Evolutionary conservation across 768 basidiomycete genomes (phyloP).

Genomic region (Tricholoma sp.): DNA sequence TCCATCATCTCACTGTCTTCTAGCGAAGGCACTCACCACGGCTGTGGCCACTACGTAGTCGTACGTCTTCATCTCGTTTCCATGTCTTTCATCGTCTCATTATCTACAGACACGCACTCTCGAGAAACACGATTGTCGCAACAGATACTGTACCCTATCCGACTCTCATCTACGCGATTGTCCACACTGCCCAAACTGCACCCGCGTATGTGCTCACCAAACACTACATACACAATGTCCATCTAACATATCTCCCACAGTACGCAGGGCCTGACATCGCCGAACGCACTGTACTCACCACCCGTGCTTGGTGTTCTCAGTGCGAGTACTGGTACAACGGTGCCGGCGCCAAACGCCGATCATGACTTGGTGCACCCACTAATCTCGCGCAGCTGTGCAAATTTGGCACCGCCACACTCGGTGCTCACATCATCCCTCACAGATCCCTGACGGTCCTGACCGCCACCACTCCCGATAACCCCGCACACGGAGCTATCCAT

Average conservation of each 20-base stretch:
- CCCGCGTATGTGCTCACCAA: conserved; percentile 30
- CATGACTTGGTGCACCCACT: background rate
- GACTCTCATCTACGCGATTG: conserved; percentile 27
- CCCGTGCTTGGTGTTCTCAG: conserved; percentile 48
- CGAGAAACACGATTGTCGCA: conserved; percentile 52
- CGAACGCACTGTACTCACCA: conserved; percentile 52
- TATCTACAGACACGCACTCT: conserved; percentile 42
- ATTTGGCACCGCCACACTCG: conserved; percentile 1
- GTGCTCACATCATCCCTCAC: background rate
- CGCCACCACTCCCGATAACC: background rate
- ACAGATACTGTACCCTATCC: conserved; percentile 35
- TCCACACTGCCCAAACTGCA: conserved; percentile 37
- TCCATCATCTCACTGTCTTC: conserved; percentile 19
- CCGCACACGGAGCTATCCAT: background rate
- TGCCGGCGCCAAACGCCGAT: conserved; percentile 65
- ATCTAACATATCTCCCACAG: conserved; percentile 27
- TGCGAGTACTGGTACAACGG: conserved; percentile 58
- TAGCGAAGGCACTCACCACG: conserved; percentile 72
- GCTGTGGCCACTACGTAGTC: conserved; percentile 77
- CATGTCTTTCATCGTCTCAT: conserved; percentile 3
- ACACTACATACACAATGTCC: conserved; percentile 4
- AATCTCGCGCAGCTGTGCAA: background rate
- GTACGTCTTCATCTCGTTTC: conserved; percentile 31
- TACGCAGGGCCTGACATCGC: conserved; percentile 67
- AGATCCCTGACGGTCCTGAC: background rate